Percentiles rank a stretch among this genome's conserved stretches.
phyloP scores from a whole-genome alignment of 352 stramenopile genomes.

The Halophytophthora batemanensis region DNA sequence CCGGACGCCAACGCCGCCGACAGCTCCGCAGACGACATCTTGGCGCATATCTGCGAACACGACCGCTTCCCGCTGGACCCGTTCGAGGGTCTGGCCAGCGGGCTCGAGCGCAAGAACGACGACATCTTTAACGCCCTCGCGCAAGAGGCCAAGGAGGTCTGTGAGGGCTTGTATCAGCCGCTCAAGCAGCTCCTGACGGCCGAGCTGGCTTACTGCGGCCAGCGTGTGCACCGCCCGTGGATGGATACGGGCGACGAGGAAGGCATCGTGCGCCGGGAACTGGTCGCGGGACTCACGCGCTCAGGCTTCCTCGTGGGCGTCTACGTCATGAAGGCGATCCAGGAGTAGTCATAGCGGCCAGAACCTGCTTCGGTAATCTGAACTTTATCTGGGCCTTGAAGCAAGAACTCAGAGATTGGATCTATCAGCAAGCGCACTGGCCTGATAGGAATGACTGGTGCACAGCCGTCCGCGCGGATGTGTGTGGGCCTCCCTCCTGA shows the following conservation, averaged over 20 bases:
- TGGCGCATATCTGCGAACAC: constrained; percentile 54
- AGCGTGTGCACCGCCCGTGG: constrained; percentile 39
- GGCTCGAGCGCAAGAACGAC: constrained; percentile 42
- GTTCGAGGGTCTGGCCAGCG: constrained; percentile 32
- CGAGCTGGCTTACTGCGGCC: constrained; percentile 18
- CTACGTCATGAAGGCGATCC: constrained; percentile 29
- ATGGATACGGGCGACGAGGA: constrained; percentile 37
- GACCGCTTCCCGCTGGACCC: constrained; percentile 42
- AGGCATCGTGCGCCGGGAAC: constrained; percentile 29
- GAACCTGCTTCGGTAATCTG: constrained; percentile 15
- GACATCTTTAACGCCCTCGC: constrained; percentile 49
- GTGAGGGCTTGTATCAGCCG: constrained; percentile 31
- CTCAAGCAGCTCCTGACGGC: constrained; percentile 27
- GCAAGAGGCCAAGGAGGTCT: constrained; percentile 35
- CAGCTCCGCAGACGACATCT: constrained; percentile 40
- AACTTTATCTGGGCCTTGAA: too few species aligned
- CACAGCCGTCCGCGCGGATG: too few species aligned
- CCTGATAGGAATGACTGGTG: too few species aligned
- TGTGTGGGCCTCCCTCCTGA: too few species aligned
- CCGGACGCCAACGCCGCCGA: constrained; percentile 46
- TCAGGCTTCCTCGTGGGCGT: constrained; percentile 39
- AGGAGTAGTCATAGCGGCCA: constrained; percentile 13
- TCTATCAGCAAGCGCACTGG: too few species aligned
- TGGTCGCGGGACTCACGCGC: constrained; percentile 31
- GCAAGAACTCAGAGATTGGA: too few species aligned